Conservation (phyloP, 768 basidiomycete species). For the Rhodotorula diobovata region DNA sequence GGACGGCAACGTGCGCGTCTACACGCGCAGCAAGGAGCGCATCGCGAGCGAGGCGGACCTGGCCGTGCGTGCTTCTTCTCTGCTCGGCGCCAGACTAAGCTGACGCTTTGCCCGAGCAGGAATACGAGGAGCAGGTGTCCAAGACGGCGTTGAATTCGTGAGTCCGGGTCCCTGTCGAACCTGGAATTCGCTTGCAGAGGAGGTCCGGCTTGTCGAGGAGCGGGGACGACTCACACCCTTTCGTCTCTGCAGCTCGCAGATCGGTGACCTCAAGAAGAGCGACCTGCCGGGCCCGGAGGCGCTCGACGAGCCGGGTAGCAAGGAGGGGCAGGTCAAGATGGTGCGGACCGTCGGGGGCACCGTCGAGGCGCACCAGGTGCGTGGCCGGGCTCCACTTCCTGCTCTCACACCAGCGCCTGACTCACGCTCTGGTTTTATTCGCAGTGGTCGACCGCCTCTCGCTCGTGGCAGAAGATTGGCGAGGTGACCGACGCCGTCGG, state of each 20-base stretch:
- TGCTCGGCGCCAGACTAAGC: rapidly evolving
- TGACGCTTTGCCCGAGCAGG: conserved; percentile 4
- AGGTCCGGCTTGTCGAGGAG: background rate
- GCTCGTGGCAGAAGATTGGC: conserved; percentile 86
- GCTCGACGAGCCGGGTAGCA: conserved; percentile 74
- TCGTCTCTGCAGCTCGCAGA: conserved; percentile 57
- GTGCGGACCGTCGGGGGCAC: conserved; percentile 63
- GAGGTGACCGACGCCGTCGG: conserved; percentile 94
- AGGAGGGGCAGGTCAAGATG: conserved; percentile 90
- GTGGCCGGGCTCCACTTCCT: conserved; percentile 20
- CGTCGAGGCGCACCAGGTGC: conserved; percentile 86
- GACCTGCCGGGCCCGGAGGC: conserved; percentile 85
- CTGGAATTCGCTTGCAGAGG: too few relatives aligned
- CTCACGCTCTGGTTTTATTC: conserved; percentile 16
- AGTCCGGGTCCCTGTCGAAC: conserved; percentile 16
- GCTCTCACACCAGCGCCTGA: rapidly evolving
- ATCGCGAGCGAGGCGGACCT: conserved; percentile 24
- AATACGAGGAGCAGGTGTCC: conserved; percentile 69
- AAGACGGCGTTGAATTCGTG: conserved; percentile 68
- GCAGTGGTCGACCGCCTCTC: conserved; percentile 70
- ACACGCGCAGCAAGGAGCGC: conserved; percentile 53
- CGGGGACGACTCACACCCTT: background rate
- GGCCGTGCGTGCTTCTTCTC: conserved; percentile 1
- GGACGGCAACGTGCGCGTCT: conserved; percentile 80
- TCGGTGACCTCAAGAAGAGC: conserved; percentile 87